Percentiles rank a stretch among this genome's conserved stretches.
Conservation (phyloP, 352 stramenopile species). For the Albugo laibachii region DNA sequence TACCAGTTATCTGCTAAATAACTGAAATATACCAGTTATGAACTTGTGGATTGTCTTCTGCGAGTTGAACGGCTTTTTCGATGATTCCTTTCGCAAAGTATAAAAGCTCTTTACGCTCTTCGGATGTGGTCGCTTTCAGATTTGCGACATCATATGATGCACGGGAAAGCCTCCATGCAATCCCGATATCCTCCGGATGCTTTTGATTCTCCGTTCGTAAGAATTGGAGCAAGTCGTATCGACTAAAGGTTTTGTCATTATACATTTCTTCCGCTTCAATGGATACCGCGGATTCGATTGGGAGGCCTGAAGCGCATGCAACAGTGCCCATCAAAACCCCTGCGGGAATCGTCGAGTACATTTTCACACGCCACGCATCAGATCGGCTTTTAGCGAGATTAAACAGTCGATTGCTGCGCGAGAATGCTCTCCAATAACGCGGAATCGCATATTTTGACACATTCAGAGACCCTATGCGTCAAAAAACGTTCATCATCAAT, state of each 20-base stretch:
- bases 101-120: conserved; percentile 53
- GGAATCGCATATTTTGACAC: no score
- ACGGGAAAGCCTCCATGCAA: conserved; percentile 45
- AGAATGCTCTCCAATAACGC: no score
- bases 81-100: conserved; percentile 48
- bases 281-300: conserved; percentile 38
- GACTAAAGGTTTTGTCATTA: conserved; percentile 51
- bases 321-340: no score
- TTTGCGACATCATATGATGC: conserved; percentile 43
- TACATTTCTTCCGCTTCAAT: conserved; percentile 65
- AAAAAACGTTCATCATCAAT: no score
- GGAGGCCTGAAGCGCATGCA: neutral
- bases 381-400: no score
- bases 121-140: conserved; percentile 23
- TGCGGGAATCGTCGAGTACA: no score
- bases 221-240: conserved; percentile 35
- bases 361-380: no score
- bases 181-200: conserved; percentile 25
- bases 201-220: conserved; percentile 34
- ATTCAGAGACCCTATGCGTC: no score
- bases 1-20: neutral
- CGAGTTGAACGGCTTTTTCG: conserved; percentile 24
- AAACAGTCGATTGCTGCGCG: no score
- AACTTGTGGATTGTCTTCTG: conserved; percentile 33
- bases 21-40: conserved; percentile 47